Conservation (phyloP, 2,329 filamentous ascomycete species). For the Fusarium humuli region DNA sequence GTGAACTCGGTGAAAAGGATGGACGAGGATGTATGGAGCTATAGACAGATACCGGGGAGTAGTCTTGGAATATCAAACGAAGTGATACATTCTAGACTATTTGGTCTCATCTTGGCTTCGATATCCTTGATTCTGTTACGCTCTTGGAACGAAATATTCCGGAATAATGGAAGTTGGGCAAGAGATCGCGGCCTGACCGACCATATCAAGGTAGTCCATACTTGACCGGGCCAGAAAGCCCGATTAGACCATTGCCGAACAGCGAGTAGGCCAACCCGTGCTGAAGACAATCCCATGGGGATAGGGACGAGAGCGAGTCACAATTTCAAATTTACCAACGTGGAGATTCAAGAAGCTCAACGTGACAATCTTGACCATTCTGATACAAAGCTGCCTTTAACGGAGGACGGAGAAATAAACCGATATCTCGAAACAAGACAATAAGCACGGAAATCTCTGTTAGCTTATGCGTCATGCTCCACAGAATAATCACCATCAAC, state of each 20-base stretch:
- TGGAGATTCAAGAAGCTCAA: background rate
- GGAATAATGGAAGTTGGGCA: background rate
- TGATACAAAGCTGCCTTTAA: background rate
- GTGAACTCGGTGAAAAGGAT: rapidly evolving
- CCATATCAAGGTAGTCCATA: background rate
- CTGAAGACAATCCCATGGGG: background rate
- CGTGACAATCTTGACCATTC: background rate
- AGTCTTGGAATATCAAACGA: background rate
- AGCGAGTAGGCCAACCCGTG: background rate
- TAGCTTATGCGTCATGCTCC: background rate
- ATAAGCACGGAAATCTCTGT: background rate
- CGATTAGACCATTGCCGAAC: background rate
- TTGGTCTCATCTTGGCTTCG: background rate
- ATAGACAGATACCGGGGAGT: no score
- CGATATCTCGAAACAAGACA: background rate
- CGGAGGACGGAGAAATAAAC: background rate
- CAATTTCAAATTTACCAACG: background rate
- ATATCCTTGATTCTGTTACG: background rate
- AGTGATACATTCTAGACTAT: background rate
- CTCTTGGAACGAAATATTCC: background rate
- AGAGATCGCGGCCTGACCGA: background rate
- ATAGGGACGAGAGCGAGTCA: background rate
- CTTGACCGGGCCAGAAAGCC: background rate
- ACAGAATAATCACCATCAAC: background rate
- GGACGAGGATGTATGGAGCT: background rate